Base-by-base conservation (phyloP, 2,329 filamentous ascomycete genomes). In the Pseudocercospora musae region DNA sequence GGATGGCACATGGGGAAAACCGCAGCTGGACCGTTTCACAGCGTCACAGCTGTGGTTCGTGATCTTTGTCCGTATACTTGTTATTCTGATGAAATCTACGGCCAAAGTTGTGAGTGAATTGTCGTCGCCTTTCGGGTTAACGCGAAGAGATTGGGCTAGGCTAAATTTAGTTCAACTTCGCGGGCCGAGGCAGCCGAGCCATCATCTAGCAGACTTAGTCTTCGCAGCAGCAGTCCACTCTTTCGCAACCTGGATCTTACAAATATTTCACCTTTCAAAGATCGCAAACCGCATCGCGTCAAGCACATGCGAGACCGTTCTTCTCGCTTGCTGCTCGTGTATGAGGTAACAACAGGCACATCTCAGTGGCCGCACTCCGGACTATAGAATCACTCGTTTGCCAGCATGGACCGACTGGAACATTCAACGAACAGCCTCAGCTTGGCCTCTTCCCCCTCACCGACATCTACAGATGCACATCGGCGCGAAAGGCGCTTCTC, bases 401-500 rank as follows among this genome's bases (percentile, higher is more conserved):
- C 31, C 6, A 40, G n/a, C 29, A 54, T 54, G 52, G 52, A 54
- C 52, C 52, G 52, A 29, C 18, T 40, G 21, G 27, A 54, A 31
- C 52, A 54, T 10, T 33, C 27, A 20, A 54, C 52, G 18, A 20
- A 54, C 27, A 21, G 31, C 52, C 33, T 54, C 29, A 37, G 18
- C 29, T 13, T 54, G 18, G 15, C 18, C 27, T 37, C 52, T 33
- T 15, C 50, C 3, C 21, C 52, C 20, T n/a, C 42, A 25, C n/a
- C 57, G 23, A n/a, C 44, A 13, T 58, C 44, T 9, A 8, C 56
- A n/a, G n/a, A 33, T 10, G 18, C 18, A 9, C 29, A 5, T 10
- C 18, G 27, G 23, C 62, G 62, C 31, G 57, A 62, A 25, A 58
- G 64, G 55, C 58, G 64, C 29, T 61, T 62, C 44, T 66, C 64